Conservation (phyloP, 306 rosid genomes). For the Prunus salicina region DNA sequence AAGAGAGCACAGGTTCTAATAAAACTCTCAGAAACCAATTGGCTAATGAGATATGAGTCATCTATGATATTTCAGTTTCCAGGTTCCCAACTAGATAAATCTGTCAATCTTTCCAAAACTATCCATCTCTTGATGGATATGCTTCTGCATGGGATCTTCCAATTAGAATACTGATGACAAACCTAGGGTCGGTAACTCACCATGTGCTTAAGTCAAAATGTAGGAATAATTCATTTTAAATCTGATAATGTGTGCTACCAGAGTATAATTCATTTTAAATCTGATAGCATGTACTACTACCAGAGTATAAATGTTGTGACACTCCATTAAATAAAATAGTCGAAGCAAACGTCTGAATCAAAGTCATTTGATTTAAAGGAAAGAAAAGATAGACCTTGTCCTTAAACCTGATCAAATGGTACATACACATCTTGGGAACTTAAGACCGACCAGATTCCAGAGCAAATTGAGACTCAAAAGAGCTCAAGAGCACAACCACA, state of each 20-base stretch:
- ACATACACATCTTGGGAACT: no score
- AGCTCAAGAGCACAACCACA: no score
- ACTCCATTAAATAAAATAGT: no score
- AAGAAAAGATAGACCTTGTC: no score
- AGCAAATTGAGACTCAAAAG: no score
- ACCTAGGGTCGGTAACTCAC: not conserved
- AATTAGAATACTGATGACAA: not conserved
- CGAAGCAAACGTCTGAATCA: not conserved
- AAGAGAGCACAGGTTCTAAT: not conserved
- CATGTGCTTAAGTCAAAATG: not conserved
- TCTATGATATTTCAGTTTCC: not conserved
- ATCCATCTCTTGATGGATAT: not conserved
- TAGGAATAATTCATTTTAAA: not conserved
- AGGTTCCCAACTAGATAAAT: not conserved
- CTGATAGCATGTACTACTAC: not conserved
- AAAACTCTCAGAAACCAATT: not conserved
- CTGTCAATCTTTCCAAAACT: not conserved
- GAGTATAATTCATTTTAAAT: no score
- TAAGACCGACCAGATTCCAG: no score
- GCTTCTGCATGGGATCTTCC: not conserved
- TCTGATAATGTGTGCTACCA: not conserved
- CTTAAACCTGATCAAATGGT: no score
- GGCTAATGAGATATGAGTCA: not conserved
- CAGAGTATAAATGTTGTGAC: not conserved
- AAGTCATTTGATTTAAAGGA: not conserved